Conservation (phyloP, 2,329 filamentous ascomycete species). For the Trichophyton equinum region DNA sequence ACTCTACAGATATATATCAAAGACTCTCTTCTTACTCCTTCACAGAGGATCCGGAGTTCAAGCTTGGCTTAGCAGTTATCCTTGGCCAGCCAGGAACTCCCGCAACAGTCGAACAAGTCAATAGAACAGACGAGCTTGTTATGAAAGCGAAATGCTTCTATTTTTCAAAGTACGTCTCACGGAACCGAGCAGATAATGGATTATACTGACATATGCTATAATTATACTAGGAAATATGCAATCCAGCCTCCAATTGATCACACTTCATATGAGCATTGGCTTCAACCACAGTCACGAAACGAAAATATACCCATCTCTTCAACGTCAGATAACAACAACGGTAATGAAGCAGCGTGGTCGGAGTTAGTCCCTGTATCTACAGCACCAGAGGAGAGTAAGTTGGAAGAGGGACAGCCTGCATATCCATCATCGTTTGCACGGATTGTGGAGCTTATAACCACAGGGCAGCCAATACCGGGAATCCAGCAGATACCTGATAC, state of each 20-base stretch:
- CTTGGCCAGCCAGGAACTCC: conserved; percentile 31
- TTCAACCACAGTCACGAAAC: background rate
- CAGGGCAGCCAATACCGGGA: conserved; percentile 70
- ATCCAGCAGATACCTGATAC: conserved; percentile 79
- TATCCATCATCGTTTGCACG: conserved; percentile 77
- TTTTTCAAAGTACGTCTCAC: conserved; percentile 28
- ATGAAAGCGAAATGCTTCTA: conserved; percentile 39
- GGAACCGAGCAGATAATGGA: background rate
- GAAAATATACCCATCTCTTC: background rate
- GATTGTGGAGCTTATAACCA: conserved; percentile 73
- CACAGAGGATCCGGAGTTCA: conserved; percentile 32
- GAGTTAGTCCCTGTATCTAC: background rate
- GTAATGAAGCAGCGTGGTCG: background rate
- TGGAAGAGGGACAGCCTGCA: conserved; percentile 42
- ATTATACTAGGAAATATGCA: conserved; percentile 2
- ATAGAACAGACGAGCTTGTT: conserved; percentile 30
- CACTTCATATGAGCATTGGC: conserved; percentile 9
- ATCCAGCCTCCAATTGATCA: conserved; percentile 9
- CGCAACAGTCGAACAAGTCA: conserved; percentile 28
- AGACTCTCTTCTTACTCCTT: conserved; percentile 31
- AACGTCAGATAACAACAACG: background rate
- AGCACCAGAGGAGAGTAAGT: background rate
- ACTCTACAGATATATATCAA: conserved; percentile 17
- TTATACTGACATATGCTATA: background rate
- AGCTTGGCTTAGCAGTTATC: conserved; percentile 35